Evolutionary conservation across 2,329 filamentous ascomycete species (phyloP).

Genomic region (Paecilomyces sp.): DNA sequence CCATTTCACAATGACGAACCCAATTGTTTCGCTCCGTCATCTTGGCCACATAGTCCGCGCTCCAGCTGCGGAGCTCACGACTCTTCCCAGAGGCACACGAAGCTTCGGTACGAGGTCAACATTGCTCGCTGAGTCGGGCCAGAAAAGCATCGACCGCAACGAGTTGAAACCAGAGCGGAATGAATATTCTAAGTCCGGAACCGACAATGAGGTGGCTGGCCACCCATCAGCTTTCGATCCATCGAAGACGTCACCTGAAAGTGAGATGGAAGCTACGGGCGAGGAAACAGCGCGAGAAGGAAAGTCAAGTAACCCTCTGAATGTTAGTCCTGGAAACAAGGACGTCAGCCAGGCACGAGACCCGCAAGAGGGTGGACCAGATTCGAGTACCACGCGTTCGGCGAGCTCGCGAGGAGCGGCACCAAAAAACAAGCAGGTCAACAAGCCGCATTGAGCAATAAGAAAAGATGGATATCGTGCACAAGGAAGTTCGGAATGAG

Average conservation of each 20-base stretch:
- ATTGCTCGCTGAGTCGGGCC: constrained; percentile 2
- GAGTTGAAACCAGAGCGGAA: constrained; percentile 57
- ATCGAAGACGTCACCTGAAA: constrained; percentile 59
- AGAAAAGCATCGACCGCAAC: constrained; percentile 42
- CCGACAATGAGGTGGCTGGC: constrained; percentile 53
- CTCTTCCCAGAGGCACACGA: neutral
- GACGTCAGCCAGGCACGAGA: constrained; percentile 48
- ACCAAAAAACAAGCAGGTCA: constrained; percentile 23
- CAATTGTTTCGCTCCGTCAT: neutral
- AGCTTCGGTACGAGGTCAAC: constrained; percentile 2
- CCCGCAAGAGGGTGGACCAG: constrained; percentile 36
- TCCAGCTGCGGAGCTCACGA: neutral
- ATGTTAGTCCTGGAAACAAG: constrained; percentile 55
- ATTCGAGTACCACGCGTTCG: constrained; percentile 30
- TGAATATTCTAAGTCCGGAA: constrained; percentile 63
- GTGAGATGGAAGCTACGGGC: constrained; percentile 32
- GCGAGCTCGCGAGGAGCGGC: constrained; percentile 32
- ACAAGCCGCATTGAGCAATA: neutral
- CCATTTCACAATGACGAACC: neutral
- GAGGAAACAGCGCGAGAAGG: constrained; percentile 34
- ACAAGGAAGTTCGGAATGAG: neutral
- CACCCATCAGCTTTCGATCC: constrained; percentile 64
- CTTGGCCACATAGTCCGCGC: neutral
- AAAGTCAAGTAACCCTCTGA: constrained; percentile 43
- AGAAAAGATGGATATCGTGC: neutral